A percentile compares a stretch with the other conserved stretches of the same genome.
phyloP scores from a whole-genome alignment of 352 stramenopile species.

The Stramenopiles sp. region DNA sequence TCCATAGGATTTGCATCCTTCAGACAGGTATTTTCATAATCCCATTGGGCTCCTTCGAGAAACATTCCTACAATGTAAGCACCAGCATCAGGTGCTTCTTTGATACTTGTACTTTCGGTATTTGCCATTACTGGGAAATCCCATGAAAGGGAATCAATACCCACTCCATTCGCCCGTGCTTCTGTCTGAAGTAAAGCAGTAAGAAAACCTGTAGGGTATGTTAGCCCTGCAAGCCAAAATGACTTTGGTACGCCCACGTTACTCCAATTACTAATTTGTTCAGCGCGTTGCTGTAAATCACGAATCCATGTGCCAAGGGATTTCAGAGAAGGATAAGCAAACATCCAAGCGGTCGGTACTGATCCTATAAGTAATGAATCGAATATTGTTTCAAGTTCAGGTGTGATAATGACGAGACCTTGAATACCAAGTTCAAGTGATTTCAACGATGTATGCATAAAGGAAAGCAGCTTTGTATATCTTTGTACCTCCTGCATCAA shows the following conservation, averaged over 20 bases:
- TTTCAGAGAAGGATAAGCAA: slow-evolving; percentile 70
- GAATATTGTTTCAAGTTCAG: slow-evolving; percentile 61
- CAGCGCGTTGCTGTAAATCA: slow-evolving; percentile 39
- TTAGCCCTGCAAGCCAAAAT: slow-evolving; percentile 78
- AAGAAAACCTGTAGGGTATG: slow-evolving; percentile 72
- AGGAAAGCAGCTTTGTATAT: slow-evolving; percentile 48
- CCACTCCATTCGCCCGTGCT: slow-evolving; percentile 51
- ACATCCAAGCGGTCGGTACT: slow-evolving; percentile 49
- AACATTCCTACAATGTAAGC: slow-evolving; percentile 30
- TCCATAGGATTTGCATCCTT: slow-evolving; percentile 55
- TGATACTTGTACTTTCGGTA: slow-evolving; percentile 25
- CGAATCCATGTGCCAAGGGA: slow-evolving; percentile 52
- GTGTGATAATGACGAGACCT: slow-evolving; percentile 64
- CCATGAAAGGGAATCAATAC: slow-evolving; percentile 54
- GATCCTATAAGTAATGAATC: slow-evolving; percentile 40
- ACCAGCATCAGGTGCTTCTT: slow-evolving; percentile 2
- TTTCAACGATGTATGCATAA: slow-evolving; percentile 31
- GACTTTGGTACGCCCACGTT: slow-evolving; percentile 33
- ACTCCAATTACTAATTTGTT: slow-evolving; percentile 54
- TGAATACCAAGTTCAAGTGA: slow-evolving; percentile 54
- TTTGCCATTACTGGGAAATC: slow-evolving; percentile 48
- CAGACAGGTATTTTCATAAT: slow-evolving; percentile 47
- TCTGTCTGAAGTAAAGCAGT: slow-evolving; percentile 70
- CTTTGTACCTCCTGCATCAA: slow-evolving; percentile 64
- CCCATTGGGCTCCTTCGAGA: slow-evolving; percentile 52